Evolutionary conservation across 345 rosid genomes (phyloP).

Genomic region (Brassica carinata): DNA sequence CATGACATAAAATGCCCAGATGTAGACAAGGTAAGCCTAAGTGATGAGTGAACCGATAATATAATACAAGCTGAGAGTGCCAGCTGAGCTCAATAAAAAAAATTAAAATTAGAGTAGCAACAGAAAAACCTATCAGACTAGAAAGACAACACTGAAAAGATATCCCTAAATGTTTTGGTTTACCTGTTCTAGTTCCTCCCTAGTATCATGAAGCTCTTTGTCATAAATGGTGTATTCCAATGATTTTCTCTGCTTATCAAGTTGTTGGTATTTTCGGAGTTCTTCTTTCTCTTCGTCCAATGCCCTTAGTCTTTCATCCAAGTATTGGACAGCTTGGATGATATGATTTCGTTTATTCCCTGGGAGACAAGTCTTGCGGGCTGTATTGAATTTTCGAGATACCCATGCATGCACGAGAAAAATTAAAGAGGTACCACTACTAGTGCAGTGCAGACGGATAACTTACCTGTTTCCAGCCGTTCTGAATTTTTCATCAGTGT

Average conservation of each 20-base stretch:
- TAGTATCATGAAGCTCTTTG: slow-evolving; percentile 86
- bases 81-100: neutral
- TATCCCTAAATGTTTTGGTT: slow-evolving; percentile 9
- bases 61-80: slow-evolving; percentile 1
- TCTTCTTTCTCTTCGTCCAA: slow-evolving; percentile 98
- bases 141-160: slow-evolving; percentile 12
- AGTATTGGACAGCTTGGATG: slow-evolving; percentile 93
- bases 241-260: slow-evolving; percentile 93
- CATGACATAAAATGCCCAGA: slow-evolving; percentile 6
- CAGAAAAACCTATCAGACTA: neutral
- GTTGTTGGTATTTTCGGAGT: slow-evolving; percentile 91
- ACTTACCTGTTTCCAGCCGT: slow-evolving; percentile 92
- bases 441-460: slow-evolving; percentile 5
- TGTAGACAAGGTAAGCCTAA: neutral
- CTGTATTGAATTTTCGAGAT: slow-evolving; percentile 3
- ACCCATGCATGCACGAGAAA: slow-evolving; percentile 13
- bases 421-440: slow-evolving; percentile 7
- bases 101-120: slow-evolving; percentile 4
- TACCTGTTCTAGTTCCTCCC: slow-evolving; percentile 77
- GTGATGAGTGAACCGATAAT: neutral
- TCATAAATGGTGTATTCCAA: slow-evolving; percentile 93
- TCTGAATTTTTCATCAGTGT: slow-evolving; percentile 96
- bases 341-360: slow-evolving; percentile 93
- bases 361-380: slow-evolving; percentile 39
- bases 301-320: slow-evolving; percentile 90